Evolutionary conservation across 164 flowering plant genomes (phyloP).

Genomic region (Saururus chinensis): DNA sequence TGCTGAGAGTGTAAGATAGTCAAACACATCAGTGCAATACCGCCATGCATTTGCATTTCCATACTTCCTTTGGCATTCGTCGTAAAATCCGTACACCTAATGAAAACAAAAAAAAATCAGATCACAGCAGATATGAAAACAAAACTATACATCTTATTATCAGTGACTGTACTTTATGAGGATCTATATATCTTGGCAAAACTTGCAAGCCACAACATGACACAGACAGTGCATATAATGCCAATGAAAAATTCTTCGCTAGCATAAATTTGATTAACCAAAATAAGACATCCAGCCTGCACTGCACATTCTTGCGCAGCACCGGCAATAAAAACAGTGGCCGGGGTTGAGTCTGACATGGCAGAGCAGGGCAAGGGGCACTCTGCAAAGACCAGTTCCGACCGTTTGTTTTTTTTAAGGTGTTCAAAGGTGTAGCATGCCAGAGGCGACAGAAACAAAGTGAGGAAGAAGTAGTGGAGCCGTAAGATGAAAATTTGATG

Average conservation of each 20-base stretch:
- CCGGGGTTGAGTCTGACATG: too few species aligned
- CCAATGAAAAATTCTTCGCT: background rate
- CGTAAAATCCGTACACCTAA: conserved; percentile 97
- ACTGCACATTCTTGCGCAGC: too few species aligned
- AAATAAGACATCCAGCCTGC: background rate
- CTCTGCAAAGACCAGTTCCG: too few species aligned
- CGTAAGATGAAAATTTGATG: too few species aligned
- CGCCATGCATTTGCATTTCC: conserved; percentile 99
- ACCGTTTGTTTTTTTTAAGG: too few species aligned
- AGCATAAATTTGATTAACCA: background rate
- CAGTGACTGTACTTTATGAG: background rate
- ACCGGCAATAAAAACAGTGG: too few species aligned
- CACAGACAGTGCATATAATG: background rate
- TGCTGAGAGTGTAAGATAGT: conserved; percentile 90
- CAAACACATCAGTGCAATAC: conserved; percentile 98
- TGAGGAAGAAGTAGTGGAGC: too few species aligned
- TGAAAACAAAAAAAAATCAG: conserved; percentile 2
- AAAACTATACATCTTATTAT: background rate
- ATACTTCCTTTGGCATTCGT: conserved; percentile 98
- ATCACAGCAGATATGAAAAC: background rate
- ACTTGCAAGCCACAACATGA: background rate
- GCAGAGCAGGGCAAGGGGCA: too few species aligned
- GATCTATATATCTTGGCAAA: background rate
- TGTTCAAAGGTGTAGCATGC: too few species aligned
- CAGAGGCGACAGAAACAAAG: too few species aligned